phyloP scores from a whole-genome alignment of 2,329 filamentous ascomycete species.

The Atkinsonella hypoxylon region DNA sequence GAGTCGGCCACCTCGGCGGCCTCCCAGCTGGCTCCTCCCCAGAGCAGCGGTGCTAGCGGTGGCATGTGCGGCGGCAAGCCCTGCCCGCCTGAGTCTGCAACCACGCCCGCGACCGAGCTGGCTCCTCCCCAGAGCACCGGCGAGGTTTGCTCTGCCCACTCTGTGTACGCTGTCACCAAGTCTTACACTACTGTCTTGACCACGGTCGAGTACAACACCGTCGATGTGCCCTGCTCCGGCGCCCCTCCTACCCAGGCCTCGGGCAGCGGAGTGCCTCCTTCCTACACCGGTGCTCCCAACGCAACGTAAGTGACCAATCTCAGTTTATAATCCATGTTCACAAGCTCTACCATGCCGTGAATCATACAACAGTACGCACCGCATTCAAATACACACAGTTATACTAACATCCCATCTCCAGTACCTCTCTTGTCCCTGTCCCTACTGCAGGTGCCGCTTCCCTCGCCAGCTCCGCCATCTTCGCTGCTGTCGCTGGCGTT shows the following conservation, averaged over 20 bases:
- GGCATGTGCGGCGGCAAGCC: constrained; percentile 1
- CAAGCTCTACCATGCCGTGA: too few species aligned
- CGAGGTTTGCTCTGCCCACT: too few species aligned
- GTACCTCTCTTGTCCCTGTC: constrained; percentile 18
- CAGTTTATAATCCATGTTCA: too few species aligned
- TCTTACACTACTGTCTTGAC: constrained; percentile 43
- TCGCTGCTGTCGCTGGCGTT: constrained; percentile 43
- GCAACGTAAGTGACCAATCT: too few species aligned
- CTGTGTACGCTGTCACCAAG: constrained; percentile 43
- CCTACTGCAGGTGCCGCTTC: constrained; percentile 41
- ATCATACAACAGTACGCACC: too few species aligned
- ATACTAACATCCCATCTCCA: too few species aligned
- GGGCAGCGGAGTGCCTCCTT: not conserved
- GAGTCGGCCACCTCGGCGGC: constrained; percentile 4
- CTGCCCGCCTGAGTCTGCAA: constrained; percentile 10
- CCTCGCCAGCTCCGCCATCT: constrained; percentile 39
- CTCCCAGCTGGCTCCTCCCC: constrained; percentile 6
- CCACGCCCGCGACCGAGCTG: constrained; percentile 1
- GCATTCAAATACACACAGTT: too few species aligned
- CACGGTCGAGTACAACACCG: constrained; percentile 39
- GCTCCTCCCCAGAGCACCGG: constrained; percentile 6
- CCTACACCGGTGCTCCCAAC: too few species aligned
- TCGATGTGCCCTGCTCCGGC: constrained; percentile 32
- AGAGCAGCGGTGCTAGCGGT: not conserved
- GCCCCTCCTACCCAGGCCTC: constrained; percentile 2